phyloP scores from a whole-genome alignment of 768 basidiomycete genomes.

The Trametes punicea region DNA sequence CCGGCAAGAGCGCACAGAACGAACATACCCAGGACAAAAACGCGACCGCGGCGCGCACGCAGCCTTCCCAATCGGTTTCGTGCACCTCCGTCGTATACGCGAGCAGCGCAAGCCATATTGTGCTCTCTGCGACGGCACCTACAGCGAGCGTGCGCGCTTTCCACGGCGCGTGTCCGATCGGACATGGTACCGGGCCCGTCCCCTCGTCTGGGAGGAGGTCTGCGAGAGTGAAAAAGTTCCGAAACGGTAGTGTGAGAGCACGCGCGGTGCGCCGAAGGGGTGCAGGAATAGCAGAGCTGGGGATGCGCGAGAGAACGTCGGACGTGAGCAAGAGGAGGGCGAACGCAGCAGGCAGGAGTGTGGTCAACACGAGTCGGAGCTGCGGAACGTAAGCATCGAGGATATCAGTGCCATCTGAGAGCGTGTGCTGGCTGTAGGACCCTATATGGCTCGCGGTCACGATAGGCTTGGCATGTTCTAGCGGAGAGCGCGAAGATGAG shows the following conservation, averaged over 20 bases:
- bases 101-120: slow-evolving; percentile 43
- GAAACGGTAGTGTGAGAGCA: slow-evolving; percentile 37
- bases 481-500: too few species aligned
- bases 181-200: slow-evolving; percentile 32
- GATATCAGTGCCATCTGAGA: not conserved
- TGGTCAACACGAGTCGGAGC: slow-evolving; percentile 11
- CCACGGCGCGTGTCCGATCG: slow-evolving; percentile 25
- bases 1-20: too few species aligned
- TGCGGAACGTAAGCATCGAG: not conserved
- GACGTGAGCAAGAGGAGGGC: slow-evolving; percentile 9
- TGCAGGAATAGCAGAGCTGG: slow-evolving; percentile 9
- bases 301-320: slow-evolving; percentile 17
- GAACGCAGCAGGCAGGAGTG: slow-evolving; percentile 12
- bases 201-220: slow-evolving; percentile 34
- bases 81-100: slow-evolving; percentile 35
- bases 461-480: too few species aligned
- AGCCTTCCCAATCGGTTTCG: not conserved
- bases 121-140: slow-evolving; percentile 38
- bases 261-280: slow-evolving; percentile 7
- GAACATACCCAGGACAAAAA: slow-evolving; percentile 49
- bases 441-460: too few species aligned
- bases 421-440: not conserved
- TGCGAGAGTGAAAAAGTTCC: slow-evolving; percentile 48
- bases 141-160: slow-evolving; percentile 35
- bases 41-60: slow-evolving; percentile 31